Base-by-base conservation (phyloP, 1,284 basidiomycete genomes). In the Ustilago bromivora region DNA sequence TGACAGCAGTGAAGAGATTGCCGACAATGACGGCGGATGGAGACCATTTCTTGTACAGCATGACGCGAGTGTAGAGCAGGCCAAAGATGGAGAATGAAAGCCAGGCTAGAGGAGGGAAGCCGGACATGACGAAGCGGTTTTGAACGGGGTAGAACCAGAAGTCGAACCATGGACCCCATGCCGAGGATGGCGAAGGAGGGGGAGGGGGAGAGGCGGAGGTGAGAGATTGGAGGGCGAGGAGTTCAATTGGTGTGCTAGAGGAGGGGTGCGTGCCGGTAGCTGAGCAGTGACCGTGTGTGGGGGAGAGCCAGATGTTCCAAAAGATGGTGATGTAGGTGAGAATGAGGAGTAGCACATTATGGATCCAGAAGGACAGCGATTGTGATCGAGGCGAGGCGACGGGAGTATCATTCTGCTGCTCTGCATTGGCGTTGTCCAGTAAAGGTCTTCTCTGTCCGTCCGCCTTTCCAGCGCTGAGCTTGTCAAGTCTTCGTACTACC, bases 91-190 rank as follows among this genome's bases (percentile, higher is more conserved):
- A 79, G 68, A 82, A 82, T 5, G 67, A 70, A 57, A 79, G 40
- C 81, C 81, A 82, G 15, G 57, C 81, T n/a, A 81, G 54, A 9
- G 79, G 81, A 3, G 81, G 81, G 51, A 82, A 82, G 15, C 66
- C 79, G 4, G 77, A 79, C 55, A 81, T 62, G 58, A 82, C 66
- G 17, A 34, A 34, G 2, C 10, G 5, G 46, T 59, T 78, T 23
- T 67, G 57, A 4, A 74, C 59, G 31, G 67, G 66, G 36, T 61
- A 74, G 71, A 78, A 78, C 71, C 67, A 75, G 43, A 78, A 78
- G 53, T 75, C 68, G 76, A 78, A 74, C 67, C 71, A 75, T 1
- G 71, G 12, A 17, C 74, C 74, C 23, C 56, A 43, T 17, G n/a
- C 12, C n/a, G 51, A 23, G 34, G 28, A 17, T 19, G 23, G 47